These are phyloP conservation scores for Aspergillus sp. DNA, from an alignment of 2,329 filamentous ascomycete species.

Conservation along the genomic window DNA sequence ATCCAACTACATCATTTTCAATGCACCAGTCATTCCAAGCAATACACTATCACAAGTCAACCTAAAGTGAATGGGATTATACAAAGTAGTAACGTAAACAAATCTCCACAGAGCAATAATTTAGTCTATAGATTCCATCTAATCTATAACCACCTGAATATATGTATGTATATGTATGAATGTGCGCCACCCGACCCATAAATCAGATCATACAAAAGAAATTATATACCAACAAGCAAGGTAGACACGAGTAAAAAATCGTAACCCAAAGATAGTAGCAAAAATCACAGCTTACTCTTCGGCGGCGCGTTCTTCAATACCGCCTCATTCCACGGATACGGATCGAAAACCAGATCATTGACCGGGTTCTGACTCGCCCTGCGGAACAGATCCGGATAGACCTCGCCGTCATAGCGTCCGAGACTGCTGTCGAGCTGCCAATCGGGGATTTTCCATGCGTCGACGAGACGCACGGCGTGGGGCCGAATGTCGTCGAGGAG, in stretches of 20 bases:
- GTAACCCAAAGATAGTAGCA: background rate
- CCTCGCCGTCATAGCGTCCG: constrained; percentile 69
- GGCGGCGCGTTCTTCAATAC: constrained; percentile 57
- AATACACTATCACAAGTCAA: too few relatives aligned
- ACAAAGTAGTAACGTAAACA: too few relatives aligned
- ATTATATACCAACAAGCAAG: background rate
- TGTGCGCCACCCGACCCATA: background rate
- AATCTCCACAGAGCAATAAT: too few relatives aligned
- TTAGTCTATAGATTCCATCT: too few relatives aligned
- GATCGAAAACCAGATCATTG: constrained; percentile 70
- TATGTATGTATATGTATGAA: too few relatives aligned
- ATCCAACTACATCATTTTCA: too few relatives aligned
- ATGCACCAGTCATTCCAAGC: too few relatives aligned
- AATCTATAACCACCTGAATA: too few relatives aligned
- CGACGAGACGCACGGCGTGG: constrained; percentile 69
- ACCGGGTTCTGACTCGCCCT: constrained; percentile 72
- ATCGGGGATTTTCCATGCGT: constrained; percentile 74
- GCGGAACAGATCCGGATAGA: constrained; percentile 76
- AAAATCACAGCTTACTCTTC: constrained; percentile 39
- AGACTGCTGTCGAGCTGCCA: constrained; percentile 73
- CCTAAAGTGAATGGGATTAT: too few relatives aligned
- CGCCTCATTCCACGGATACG: constrained; percentile 63
- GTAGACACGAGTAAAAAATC: background rate
- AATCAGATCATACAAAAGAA: too few relatives aligned
- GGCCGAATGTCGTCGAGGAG: constrained; percentile 71